These are phyloP conservation scores for Elongisporangium prolatum DNA, from an alignment of 352 stramenopile species.

Conservation along the genomic window DNA sequence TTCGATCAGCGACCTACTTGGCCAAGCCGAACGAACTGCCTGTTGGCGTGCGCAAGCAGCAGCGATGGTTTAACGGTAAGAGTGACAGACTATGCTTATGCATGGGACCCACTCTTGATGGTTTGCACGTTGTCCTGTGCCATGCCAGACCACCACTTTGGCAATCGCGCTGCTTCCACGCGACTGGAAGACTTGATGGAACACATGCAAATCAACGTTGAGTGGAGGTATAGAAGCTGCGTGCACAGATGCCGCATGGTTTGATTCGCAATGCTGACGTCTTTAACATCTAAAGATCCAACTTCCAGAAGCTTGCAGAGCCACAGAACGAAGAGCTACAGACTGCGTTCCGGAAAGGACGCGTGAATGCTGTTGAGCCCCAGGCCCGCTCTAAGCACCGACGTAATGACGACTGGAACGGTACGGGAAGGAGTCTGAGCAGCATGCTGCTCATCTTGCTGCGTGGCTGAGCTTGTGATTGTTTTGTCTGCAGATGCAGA, in stretches of 20 bases:
- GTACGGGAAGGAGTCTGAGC: constrained; percentile 17
- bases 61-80: constrained; percentile 81
- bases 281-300: constrained; percentile 42
- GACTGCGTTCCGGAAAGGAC: constrained; percentile 66
- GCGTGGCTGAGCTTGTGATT: neutral
- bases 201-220: constrained; percentile 83
- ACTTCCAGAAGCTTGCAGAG: constrained; percentile 80
- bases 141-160: constrained; percentile 72
- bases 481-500: constrained; percentile 41
- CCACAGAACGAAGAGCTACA: constrained; percentile 72
- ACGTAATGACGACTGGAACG: constrained; percentile 70
- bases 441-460: neutral
- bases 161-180: constrained; percentile 65
- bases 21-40: constrained; percentile 67
- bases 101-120: neutral
- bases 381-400: constrained; percentile 25
- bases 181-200: constrained; percentile 82
- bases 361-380: constrained; percentile 28
- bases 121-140: neutral
- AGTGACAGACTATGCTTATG: constrained; percentile 2
- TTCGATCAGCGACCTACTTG: constrained; percentile 60
- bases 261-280: neutral
- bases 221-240: constrained; percentile 50
- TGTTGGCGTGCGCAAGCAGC: constrained; percentile 62
- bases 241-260: neutral